phyloP scores from a whole-genome alignment of 2,329 filamentous ascomycete species.

The Alternaria ventricosa region DNA sequence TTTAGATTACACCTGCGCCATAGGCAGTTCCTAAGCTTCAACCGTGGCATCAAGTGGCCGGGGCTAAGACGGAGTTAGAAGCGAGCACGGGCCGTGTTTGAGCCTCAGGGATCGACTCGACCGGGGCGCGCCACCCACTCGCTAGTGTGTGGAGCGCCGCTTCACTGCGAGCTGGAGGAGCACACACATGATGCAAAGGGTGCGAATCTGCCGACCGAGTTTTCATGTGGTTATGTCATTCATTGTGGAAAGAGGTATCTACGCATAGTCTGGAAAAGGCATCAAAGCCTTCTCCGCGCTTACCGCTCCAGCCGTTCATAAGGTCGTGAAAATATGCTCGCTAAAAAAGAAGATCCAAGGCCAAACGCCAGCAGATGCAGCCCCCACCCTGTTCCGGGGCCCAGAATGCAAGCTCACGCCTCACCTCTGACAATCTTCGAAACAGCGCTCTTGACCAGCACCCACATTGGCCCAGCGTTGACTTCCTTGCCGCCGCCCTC shows the following conservation, averaged over 20 bases:
- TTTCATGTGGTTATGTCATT: neutral
- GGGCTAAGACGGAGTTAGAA: slow-evolving; percentile 38
- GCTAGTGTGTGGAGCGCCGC: slow-evolving; percentile 1
- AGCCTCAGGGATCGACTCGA: slow-evolving; percentile 19
- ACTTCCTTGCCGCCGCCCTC: slow-evolving; percentile 27
- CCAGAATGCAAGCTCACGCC: slow-evolving; percentile 18
- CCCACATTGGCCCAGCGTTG: slow-evolving; percentile 37
- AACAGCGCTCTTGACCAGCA: slow-evolving; percentile 34
- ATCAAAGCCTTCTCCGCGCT: neutral
- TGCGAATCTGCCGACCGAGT: neutral
- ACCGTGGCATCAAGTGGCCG: slow-evolving; percentile 42
- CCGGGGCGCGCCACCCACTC: slow-evolving; percentile 7
- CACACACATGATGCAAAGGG: neutral
- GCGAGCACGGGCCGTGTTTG: slow-evolving; percentile 10
- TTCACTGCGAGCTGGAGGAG: neutral
- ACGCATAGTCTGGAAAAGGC: neutral
- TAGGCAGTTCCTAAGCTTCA: slow-evolving; percentile 14
- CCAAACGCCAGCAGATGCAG: slow-evolving; percentile 5
- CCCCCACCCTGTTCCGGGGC: neutral
- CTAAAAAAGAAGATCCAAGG: slow-evolving; percentile 1
- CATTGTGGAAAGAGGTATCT: neutral
- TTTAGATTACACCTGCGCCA: slow-evolving; percentile 5
- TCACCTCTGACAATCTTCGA: slow-evolving; percentile 31
- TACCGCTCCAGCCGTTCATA: slow-evolving; percentile 3
- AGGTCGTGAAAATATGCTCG: slow-evolving; percentile 1